Evolutionary conservation across 768 basidiomycete species (phyloP).

Genomic region (Russula abietina): DNA sequence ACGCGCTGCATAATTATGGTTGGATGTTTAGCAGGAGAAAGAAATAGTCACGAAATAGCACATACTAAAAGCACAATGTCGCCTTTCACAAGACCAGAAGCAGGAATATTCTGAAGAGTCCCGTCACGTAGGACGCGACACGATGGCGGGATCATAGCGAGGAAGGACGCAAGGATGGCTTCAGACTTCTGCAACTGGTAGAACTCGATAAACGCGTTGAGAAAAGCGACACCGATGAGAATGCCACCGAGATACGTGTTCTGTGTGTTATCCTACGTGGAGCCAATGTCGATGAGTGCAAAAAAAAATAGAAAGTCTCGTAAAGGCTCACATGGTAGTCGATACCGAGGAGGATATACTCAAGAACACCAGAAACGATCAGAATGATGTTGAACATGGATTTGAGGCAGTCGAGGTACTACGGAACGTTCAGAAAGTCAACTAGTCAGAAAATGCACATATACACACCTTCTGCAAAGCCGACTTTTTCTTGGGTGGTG

Average conservation of each 20-base stretch:
- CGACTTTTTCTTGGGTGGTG: constrained; percentile 62
- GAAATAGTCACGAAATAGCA: constrained; percentile 8
- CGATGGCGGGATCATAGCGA: constrained; percentile 68
- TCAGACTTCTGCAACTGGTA: constrained; percentile 68
- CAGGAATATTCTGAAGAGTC: constrained; percentile 48
- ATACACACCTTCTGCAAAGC: constrained; percentile 51
- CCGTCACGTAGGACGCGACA: constrained; percentile 59
- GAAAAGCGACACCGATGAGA: constrained; percentile 58
- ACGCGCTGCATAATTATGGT: constrained; percentile 39
- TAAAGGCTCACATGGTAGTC: constrained; percentile 44
- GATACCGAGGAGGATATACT: constrained; percentile 59
- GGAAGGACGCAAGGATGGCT: constrained; percentile 63
- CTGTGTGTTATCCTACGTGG: constrained; percentile 46
- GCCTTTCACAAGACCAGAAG: constrained; percentile 58
- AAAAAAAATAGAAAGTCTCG: background rate
- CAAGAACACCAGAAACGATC: constrained; percentile 58
- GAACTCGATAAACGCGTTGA: constrained; percentile 67
- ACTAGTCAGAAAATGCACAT: background rate
- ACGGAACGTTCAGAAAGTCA: constrained; percentile 8
- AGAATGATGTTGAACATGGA: constrained; percentile 63
- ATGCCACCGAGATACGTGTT: constrained; percentile 69
- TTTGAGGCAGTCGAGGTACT: constrained; percentile 60
- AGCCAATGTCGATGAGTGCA: constrained; percentile 10
- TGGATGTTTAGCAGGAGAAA: background rate
- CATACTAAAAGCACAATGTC: constrained; percentile 58